phyloP scores from a whole-genome alignment of 2,329 filamentous ascomycete genomes.

The Shiraia sp. region DNA sequence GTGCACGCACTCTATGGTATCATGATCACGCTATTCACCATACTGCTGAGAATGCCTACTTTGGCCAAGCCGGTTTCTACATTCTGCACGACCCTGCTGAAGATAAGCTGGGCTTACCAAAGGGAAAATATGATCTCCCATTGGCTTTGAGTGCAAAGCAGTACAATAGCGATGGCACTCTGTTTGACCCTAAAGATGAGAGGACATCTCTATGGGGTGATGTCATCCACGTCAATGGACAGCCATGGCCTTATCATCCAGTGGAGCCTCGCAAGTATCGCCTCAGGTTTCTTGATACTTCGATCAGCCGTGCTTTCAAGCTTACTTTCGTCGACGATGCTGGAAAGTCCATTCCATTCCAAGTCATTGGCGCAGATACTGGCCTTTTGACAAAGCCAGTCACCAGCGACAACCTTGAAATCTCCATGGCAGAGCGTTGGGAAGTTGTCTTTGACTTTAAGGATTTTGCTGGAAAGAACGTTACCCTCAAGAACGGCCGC shows the following conservation, averaged over 20 bases:
- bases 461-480: conserved; percentile 54
- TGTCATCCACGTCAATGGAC: conserved; percentile 62
- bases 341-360: conserved; percentile 52
- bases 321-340: conserved; percentile 52
- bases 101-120: conserved; percentile 55
- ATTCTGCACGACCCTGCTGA: conserved; percentile 59
- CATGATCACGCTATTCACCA: conserved; percentile 48
- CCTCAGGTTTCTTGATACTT: conserved; percentile 57
- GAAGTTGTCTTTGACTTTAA: conserved; percentile 64
- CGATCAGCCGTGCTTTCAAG: conserved; percentile 49
- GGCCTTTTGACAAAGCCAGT: conserved; percentile 50
- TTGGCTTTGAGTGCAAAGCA: conserved; percentile 57
- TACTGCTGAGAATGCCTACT: conserved; percentile 62
- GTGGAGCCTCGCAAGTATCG: conserved; percentile 65
- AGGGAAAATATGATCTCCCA: conserved; percentile 59
- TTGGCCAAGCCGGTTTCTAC: conserved; percentile 62
- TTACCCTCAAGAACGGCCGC: conserved; percentile 53
- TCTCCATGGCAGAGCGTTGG: conserved; percentile 62
- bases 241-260: conserved; percentile 63
- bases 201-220: conserved; percentile 58
- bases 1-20: conserved; percentile 62
- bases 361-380: conserved; percentile 60
- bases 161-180: conserved; percentile 58
- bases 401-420: conserved; percentile 47
- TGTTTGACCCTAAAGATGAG: conserved; percentile 55